Evolutionary conservation across 371 early-diverging fungal genomes (phyloP), one percentile per base, ranked within the genome.

Genomic region (Haplosporangium sp.): DNA sequence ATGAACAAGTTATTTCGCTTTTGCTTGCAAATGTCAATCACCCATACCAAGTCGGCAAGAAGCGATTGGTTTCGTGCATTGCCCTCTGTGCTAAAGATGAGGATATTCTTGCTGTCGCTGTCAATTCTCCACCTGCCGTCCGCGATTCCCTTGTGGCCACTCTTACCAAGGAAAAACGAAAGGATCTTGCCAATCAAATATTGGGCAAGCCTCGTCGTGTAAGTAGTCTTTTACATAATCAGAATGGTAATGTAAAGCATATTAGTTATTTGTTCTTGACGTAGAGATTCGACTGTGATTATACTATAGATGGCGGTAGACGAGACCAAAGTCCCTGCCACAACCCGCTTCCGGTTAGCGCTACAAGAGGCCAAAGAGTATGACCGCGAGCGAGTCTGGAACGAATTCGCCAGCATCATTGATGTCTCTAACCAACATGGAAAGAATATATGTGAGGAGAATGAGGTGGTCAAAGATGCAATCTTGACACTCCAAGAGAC

Each of bases 371-470:
- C 71, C 35, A 67, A 74, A 56, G 79, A 79, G 27, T 74, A 62
- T 56, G 65, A 79, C 15, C 67, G 79, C 5, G 71, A 79, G 20
- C n/a, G 42, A n/a, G 52, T 81, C 5, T 81, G 82, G 82, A 56
- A 65, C 11, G 37, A 58, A 27, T 75, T 61, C 50, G 1, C 37
- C 0, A 37, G 2, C 0, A n/a, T 62, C 42, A 17, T 75, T 20
- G 72, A 75, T 50, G 60, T 74, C 50, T 27, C n/a, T 47, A 75
- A 72, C 60, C 65, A 72, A 15, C 65, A 67, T 10, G 64, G 62
- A 60, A 53, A 47, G 13, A 40, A 65, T 19, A 8, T 42, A 1
- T 71, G 72, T 48, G 76, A 81, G 66, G 34, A 59, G 3, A 71
- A 68, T 34, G 82, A 81, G 60, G 17, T 38, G 19, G 42, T 81